Evolutionary conservation across 441 rosid species (phyloP).

Genomic region (Populus hybrid): DNA sequence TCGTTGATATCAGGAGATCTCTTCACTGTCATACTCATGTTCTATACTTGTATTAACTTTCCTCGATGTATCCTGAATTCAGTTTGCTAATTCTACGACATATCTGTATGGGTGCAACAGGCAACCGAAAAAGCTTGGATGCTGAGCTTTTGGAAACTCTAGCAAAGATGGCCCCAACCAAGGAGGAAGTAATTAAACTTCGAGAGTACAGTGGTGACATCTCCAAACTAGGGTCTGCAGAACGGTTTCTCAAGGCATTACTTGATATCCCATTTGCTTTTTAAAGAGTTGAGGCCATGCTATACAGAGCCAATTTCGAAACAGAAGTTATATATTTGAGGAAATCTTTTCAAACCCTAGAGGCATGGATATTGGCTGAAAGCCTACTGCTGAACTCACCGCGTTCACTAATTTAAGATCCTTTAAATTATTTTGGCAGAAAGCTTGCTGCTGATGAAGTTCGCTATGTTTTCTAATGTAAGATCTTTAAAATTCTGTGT

Average conservation of each 20-base stretch:
- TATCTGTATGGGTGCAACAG: slow-evolving; percentile 41
- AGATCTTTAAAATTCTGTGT: not conserved
- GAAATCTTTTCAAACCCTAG: slow-evolving; percentile 82
- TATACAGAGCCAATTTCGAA: slow-evolving; percentile 90
- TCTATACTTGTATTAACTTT: not conserved
- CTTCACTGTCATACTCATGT: not conserved
- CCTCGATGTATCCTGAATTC: not conserved
- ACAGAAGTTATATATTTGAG: slow-evolving; percentile 80
- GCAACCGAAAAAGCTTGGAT: slow-evolving; percentile 84
- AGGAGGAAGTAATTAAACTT: slow-evolving; percentile 94
- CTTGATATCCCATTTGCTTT: slow-evolving; percentile 93
- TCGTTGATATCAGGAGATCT: not conserved
- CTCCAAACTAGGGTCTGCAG: slow-evolving; percentile 85
- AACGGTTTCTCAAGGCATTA: slow-evolving; percentile 79
- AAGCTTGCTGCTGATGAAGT: not conserved
- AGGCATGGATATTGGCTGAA: slow-evolving; percentile 44
- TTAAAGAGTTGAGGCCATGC: slow-evolving; percentile 93
- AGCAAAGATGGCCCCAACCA: slow-evolving; percentile 98
- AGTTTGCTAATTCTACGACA: slow-evolving; percentile 18
- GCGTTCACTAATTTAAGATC: no score
- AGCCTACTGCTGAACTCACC: not conserved
- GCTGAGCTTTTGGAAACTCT: slow-evolving; percentile 90
- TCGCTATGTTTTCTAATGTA: not conserved
- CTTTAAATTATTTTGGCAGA: not conserved
- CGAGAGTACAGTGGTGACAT: slow-evolving; percentile 68